phyloP scores from a whole-genome alignment of 2,329 filamentous ascomycete species.

The Truncatella angustata region DNA sequence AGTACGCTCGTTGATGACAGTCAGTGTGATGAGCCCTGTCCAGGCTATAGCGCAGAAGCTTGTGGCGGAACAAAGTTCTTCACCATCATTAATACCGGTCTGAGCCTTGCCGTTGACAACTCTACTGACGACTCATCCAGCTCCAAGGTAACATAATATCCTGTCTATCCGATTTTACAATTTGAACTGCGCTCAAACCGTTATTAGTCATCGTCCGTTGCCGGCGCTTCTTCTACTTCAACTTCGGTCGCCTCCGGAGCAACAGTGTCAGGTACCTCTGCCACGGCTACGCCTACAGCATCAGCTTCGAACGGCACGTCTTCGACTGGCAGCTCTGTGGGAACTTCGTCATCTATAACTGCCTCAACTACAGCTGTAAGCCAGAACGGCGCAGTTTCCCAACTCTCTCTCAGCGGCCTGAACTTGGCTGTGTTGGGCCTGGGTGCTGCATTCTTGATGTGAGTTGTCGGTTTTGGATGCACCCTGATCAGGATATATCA shows the following conservation, averaged over 20 bases:
- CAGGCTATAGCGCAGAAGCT: constrained; percentile 44
- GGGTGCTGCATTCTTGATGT: constrained; percentile 8
- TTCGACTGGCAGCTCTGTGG: not conserved
- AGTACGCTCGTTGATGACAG: constrained; percentile 44
- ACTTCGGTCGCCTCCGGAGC: not conserved
- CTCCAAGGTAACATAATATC: not conserved
- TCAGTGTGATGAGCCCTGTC: constrained; percentile 51
- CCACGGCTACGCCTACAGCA: not conserved
- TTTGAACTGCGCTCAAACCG: not conserved
- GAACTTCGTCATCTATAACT: not conserved
- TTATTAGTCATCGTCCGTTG: not conserved
- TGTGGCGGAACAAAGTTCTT: constrained; percentile 49
- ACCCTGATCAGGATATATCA: too few species aligned
- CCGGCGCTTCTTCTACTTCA: not conserved
- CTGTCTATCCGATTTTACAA: not conserved
- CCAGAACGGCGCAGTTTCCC: not conserved
- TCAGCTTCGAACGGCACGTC: not conserved
- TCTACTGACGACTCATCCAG: constrained; percentile 1
- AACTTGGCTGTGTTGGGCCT: constrained; percentile 9
- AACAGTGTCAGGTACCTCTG: not conserved
- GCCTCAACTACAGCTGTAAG: not conserved
- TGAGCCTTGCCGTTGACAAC: not conserved
- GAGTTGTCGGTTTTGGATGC: not conserved
- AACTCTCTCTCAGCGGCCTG: constrained; percentile 1
- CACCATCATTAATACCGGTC: constrained; percentile 21